Evolutionary conservation across 352 stramenopile species (phyloP), one percentile per base, ranked within the genome.

Genomic region (Phytophthora capsici): DNA sequence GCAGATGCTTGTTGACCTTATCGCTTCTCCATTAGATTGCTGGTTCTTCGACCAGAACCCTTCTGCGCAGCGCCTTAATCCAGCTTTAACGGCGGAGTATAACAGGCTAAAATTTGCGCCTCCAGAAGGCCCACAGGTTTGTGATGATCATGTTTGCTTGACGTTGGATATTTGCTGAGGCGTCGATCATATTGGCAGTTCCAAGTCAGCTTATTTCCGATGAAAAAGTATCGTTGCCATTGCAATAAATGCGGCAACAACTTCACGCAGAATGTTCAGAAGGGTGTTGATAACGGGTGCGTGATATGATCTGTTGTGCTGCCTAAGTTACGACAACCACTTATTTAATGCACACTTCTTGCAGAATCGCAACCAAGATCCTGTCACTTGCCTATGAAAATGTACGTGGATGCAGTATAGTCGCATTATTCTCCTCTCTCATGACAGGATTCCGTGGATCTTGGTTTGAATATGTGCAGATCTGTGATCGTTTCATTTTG

Each of bases 1-100:
- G 34, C 44, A 13, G 37, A 72, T 66, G 32, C 17, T 32, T 66
- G 55, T 66, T 75, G 52, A 72, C 51, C 6, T 58, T 66, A 6
- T 63, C 26, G 32, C 68, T 26, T 8, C 14, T 12, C 26, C 26
- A n/a, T 47, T 57, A 95, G 87, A 95, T 71, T 93, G 87, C 73
- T 95, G 87, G 87, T 94, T 89, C 57, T 95, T 95, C 57, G 86
- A 94, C 38, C 87, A 95, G 19, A 89, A 92, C 36, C 82, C 77
- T 3, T 77, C 82, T 32, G 69, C 79, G 7, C 56, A 77, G 48
- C 50, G 57, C 9, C 22, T 68, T 14, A 73, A 78, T 49, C 17
- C 57, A 62, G 25, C 37, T 0, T 63, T 75, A 28, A 76, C 57
- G 22, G 60, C 66, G 12, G 70, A 88, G 47, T 91, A 91, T 64